phyloP scores from a whole-genome alignment of 176 grass and related monocot genomes.

The Areca catechu region DNA sequence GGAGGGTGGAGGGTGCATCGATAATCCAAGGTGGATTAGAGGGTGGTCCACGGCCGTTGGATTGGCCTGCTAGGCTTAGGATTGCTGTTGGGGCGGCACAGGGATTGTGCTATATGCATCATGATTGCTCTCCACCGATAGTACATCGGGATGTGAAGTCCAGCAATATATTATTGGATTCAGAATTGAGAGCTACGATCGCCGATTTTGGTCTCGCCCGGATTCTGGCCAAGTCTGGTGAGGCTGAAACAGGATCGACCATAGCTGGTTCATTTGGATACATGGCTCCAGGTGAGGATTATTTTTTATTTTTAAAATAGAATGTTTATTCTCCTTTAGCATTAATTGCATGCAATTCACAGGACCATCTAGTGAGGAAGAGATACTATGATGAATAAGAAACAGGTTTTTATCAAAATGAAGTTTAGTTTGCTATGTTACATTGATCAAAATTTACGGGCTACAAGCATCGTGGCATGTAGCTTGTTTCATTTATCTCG shows the following conservation, averaged over 20 bases:
- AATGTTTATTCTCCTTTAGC: too few species aligned
- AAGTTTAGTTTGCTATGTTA: too few species aligned
- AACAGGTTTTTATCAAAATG: too few species aligned
- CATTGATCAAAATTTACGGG: too few species aligned
- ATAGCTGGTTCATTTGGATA: constrained; percentile 77
- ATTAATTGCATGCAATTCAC: too few species aligned
- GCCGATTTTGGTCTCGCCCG: constrained; percentile 82
- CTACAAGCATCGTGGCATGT: too few species aligned
- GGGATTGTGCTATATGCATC: constrained; percentile 87
- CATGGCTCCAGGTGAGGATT: constrained; percentile 35
- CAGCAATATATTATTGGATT: constrained; percentile 77
- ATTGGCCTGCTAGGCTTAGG: constrained; percentile 55
- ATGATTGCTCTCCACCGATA: constrained; percentile 55
- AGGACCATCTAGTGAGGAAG: too few species aligned
- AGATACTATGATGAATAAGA: too few species aligned
- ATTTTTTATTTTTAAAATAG: too few species aligned
- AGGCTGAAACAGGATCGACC: constrained; percentile 41
- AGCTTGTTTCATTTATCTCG: too few species aligned
- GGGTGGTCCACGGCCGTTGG: constrained; percentile 6
- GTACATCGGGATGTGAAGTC: constrained; percentile 80
- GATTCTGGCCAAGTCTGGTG: constrained; percentile 42
- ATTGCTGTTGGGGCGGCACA: constrained; percentile 49
- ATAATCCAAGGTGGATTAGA: too few species aligned
- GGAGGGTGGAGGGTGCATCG: neutral
- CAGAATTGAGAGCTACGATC: constrained; percentile 50